These are phyloP conservation scores for Suillus weaverae DNA, from an alignment of 768 basidiomycete species.

Conservation along the genomic window DNA sequence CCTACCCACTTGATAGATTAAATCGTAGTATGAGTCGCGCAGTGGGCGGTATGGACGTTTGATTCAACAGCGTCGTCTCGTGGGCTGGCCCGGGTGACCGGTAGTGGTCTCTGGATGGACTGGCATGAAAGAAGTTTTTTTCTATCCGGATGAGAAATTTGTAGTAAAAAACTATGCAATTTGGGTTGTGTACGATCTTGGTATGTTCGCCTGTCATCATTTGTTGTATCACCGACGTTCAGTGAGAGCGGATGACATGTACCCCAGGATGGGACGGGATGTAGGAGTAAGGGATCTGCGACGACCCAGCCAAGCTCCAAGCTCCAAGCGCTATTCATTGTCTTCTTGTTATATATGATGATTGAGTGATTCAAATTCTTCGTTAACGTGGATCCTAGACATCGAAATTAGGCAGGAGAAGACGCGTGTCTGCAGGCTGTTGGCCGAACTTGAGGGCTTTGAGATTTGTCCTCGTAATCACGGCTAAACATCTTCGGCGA, in stretches of 20 bases:
- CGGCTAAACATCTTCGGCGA: neutral
- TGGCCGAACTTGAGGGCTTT: no score
- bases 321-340: no score
- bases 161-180: neutral
- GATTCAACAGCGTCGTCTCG: neutral
- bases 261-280: no score
- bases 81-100: neutral
- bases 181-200: neutral
- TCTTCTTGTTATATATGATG: neutral
- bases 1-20: neutral
- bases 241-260: no score
- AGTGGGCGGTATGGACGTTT: neutral
- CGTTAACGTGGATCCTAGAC: neutral
- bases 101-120: neutral
- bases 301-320: neutral
- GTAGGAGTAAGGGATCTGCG: neutral
- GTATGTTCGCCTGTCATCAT: no score
- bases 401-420: no score
- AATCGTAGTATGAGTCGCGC: neutral
- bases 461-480: neutral
- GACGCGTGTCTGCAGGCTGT: no score
- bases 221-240: no score
- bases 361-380: neutral
- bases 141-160: neutral
- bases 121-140: neutral